phyloP scores from a whole-genome alignment of 371 early-diverging fungal genomes.

The Mucor mucedo region DNA sequence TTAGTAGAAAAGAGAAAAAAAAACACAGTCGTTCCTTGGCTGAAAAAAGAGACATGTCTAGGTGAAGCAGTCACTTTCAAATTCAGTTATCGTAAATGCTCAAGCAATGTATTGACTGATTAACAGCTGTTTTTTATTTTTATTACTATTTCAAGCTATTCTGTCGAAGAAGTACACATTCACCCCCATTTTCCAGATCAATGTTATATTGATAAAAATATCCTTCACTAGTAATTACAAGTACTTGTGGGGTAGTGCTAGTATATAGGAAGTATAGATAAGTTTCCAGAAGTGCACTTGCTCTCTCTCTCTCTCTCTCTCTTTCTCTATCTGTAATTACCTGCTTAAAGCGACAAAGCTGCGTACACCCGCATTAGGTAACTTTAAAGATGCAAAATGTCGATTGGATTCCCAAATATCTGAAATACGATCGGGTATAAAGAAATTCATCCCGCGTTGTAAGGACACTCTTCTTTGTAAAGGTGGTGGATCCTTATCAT shows the following conservation, averaged over 20 bases:
- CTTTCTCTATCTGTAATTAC: slow-evolving; percentile 28
- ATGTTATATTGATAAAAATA: slow-evolving; percentile 89
- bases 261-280: too few relatives aligned
- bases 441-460: slow-evolving; percentile 68
- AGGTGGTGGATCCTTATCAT: background rate
- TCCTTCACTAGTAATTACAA: slow-evolving; percentile 92
- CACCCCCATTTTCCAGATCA: slow-evolving; percentile 90
- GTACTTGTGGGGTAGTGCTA: slow-evolving; percentile 78
- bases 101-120: too few relatives aligned
- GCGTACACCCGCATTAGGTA: slow-evolving; percentile 79
- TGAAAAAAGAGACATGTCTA: background rate
- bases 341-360: slow-evolving; percentile 83
- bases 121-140: background rate
- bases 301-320: too few relatives aligned
- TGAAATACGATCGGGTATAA: slow-evolving; percentile 84
- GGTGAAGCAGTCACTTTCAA: background rate
- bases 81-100: background rate
- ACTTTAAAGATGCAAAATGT: slow-evolving; percentile 91
- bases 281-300: too few relatives aligned
- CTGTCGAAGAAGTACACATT: slow-evolving; percentile 84
- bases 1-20: slow-evolving; percentile 1
- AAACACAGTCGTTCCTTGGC: background rate
- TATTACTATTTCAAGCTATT: slow-evolving; percentile 21
- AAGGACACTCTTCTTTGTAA: slow-evolving; percentile 11
- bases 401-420: slow-evolving; percentile 95